Conservation (phyloP, 108 stramenopile genomes). For the Cyclotella baltica region DNA sequence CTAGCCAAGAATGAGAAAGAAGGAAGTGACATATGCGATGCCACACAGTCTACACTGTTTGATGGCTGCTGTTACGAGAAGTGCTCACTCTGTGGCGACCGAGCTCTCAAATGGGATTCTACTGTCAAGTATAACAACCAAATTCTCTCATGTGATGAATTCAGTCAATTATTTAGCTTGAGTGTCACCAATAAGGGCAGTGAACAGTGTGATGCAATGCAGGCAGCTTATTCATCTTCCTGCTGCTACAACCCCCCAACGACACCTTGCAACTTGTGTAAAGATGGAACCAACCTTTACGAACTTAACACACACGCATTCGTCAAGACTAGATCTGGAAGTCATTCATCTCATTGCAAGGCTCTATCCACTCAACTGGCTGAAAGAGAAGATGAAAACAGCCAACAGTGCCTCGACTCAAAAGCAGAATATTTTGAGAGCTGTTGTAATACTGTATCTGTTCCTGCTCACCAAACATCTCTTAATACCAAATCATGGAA, state of each 20-base stretch:
- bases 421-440: slow-evolving; percentile 43
- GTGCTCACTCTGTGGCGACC: slow-evolving; percentile 52
- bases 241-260: slow-evolving; percentile 53
- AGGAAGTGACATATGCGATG: slow-evolving; percentile 49
- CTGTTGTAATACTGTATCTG: slow-evolving; percentile 33
- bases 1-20: slow-evolving; percentile 43
- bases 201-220: slow-evolving; percentile 51
- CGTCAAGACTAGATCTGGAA: slow-evolving; percentile 42
- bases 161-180: slow-evolving; percentile 42
- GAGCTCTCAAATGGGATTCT: slow-evolving; percentile 40
- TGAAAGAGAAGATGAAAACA: slow-evolving; percentile 50
- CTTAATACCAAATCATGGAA: neutral
- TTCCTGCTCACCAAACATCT: neutral
- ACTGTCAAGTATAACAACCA: slow-evolving; percentile 53
- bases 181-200: slow-evolving; percentile 32
- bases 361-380: slow-evolving; percentile 26
- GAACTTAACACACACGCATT: slow-evolving; percentile 45
- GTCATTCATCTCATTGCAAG: slow-evolving; percentile 36
- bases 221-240: slow-evolving; percentile 34
- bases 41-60: slow-evolving; percentile 46
- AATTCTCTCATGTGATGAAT: slow-evolving; percentile 49
- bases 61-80: slow-evolving; percentile 57
- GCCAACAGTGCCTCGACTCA: slow-evolving; percentile 33
- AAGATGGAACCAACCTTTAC: slow-evolving; percentile 28
- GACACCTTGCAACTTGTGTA: slow-evolving; percentile 41